Conservation (phyloP, 2,329 filamentous ascomycete species). For the Calcarisporium arbuscula region DNA sequence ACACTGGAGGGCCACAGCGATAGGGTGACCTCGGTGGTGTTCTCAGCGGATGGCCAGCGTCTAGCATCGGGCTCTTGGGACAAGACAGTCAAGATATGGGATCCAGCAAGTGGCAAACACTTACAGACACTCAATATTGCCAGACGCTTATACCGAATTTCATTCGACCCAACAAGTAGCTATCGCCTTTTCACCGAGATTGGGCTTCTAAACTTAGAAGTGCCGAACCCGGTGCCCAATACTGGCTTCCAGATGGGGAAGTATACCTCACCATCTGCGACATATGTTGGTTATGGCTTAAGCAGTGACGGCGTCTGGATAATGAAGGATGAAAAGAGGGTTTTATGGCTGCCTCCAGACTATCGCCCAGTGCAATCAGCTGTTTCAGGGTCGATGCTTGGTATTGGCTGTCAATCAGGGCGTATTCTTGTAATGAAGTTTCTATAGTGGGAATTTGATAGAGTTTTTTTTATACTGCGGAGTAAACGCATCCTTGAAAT, state of each 20-base stretch:
- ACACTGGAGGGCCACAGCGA: not conserved
- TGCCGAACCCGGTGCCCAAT: not conserved
- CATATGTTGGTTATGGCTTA: conserved; percentile 2
- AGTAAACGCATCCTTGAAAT: no score
- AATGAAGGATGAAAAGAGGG: conserved; percentile 7
- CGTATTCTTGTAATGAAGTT: conserved; percentile 10
- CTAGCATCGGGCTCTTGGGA: not conserved
- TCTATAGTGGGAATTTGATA: conserved; percentile 4
- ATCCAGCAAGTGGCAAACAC: no score
- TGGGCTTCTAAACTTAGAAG: conserved; percentile 4
- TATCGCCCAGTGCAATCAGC: conserved; percentile 4
- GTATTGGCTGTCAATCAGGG: conserved; percentile 9
- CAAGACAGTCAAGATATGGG: conserved; percentile 1
- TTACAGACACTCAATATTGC: no score
- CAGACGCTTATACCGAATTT: not conserved
- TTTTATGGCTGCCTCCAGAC: conserved; percentile 11
- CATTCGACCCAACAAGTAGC: not conserved
- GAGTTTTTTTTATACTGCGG: no score
- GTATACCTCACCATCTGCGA: not conserved
- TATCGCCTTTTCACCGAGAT: conserved; percentile 1
- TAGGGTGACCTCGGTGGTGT: no score
- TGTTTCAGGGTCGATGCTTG: conserved; percentile 5
- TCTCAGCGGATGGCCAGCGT: not conserved
- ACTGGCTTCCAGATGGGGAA: not conserved
- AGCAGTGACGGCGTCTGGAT: conserved; percentile 4